phyloP scores from a whole-genome alignment of 345 rosid genomes.

The Euphorbia lathyris region DNA sequence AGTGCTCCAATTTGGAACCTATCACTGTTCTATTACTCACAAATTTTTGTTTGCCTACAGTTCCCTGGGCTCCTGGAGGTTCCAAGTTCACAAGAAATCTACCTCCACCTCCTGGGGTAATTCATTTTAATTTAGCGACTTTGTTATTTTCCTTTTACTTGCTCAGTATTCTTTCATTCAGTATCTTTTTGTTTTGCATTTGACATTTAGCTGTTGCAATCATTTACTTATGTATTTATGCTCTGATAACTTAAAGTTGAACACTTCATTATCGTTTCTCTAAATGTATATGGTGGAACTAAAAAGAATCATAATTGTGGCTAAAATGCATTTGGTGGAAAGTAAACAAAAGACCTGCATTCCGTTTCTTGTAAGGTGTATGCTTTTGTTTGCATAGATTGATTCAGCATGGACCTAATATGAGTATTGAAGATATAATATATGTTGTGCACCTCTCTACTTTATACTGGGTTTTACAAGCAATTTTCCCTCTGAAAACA shows the following conservation, averaged over 20 bases:
- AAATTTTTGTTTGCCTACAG: constrained; percentile 41
- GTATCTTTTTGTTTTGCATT: not conserved
- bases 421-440: not conserved
- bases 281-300: not conserved
- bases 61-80: constrained; percentile 99
- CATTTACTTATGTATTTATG: not conserved
- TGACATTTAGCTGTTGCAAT: not conserved
- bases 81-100: constrained; percentile 90
- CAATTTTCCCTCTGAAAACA: not conserved
- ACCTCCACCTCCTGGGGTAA: constrained; percentile 93
- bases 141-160: constrained; percentile 5
- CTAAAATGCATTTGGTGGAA: not conserved
- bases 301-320: not conserved
- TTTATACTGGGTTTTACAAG: not conserved
- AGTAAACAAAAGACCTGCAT: not conserved
- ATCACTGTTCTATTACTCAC: constrained; percentile 7
- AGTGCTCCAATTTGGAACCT: not conserved
- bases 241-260: not conserved
- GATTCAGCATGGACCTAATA: not conserved
- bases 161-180: not conserved
- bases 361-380: not conserved
- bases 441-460: not conserved
- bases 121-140: constrained; percentile 2
- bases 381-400: not conserved
- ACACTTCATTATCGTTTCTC: not conserved